Conservation (phyloP, 306 rosid species). For the Trichosanthes truncata region DNA sequence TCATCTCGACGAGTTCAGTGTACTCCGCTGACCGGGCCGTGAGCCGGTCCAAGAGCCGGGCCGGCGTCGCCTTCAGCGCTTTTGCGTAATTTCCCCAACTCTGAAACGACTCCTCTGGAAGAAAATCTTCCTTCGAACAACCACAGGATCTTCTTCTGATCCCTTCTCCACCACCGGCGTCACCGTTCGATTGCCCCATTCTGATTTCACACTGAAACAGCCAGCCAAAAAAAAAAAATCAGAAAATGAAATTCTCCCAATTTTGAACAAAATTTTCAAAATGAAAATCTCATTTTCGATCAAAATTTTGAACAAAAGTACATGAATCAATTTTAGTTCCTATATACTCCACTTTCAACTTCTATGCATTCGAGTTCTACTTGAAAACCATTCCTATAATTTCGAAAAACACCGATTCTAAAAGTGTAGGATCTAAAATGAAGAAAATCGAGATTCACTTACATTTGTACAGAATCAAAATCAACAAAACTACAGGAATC, state of each 20-base stretch:
- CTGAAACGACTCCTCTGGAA: constrained; percentile 75
- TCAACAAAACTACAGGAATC: not conserved
- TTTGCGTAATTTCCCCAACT: constrained; percentile 44
- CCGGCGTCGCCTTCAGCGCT: constrained; percentile 45
- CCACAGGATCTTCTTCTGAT: constrained; percentile 38
- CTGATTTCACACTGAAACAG: constrained; percentile 3
- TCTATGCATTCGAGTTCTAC: not conserved
- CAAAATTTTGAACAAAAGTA: not conserved
- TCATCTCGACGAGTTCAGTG: constrained; percentile 53
- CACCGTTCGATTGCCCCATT: constrained; percentile 17
- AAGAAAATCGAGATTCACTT: not conserved
- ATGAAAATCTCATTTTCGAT: too few relatives aligned
- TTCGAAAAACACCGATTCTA: not conserved
- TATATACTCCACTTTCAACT: not conserved
- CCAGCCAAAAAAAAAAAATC: not conserved
- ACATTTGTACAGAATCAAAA: not conserved
- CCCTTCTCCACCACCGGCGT: constrained; percentile 11
- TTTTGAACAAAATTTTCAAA: not conserved
- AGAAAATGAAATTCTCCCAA: not conserved
- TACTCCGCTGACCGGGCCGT: constrained; percentile 42
- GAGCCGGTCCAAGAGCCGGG: constrained; percentile 39
- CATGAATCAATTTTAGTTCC: not conserved
- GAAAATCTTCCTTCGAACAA: constrained; percentile 37
- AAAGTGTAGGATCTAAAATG: not conserved
- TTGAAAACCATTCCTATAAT: not conserved